Conservation (phyloP, 1,284 basidiomycete species). For the Trametes sp. region DNA sequence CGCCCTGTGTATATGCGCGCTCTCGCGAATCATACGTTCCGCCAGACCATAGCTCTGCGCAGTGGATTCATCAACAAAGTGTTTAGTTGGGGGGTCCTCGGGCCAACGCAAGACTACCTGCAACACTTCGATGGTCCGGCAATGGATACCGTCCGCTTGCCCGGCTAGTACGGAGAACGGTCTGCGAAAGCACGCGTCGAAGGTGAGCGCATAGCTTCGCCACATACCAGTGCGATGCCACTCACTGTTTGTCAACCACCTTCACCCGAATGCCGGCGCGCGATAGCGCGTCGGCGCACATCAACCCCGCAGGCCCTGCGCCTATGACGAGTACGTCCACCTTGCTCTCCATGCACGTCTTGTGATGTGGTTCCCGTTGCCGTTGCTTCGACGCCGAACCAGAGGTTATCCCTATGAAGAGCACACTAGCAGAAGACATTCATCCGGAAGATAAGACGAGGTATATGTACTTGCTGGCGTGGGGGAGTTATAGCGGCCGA, state of each 20-base stretch:
- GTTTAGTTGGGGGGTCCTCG: no score
- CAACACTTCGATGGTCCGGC: slow-evolving; percentile 79
- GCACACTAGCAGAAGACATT: no score
- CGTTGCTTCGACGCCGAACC: no score
- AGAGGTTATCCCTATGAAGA: no score
- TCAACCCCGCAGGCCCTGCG: slow-evolving; percentile 64
- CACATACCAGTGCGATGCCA: not conserved
- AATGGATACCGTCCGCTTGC: slow-evolving; percentile 85
- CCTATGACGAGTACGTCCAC: slow-evolving; percentile 66
- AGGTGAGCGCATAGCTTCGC: no score
- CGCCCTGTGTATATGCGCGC: slow-evolving; percentile 72
- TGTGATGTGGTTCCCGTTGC: not conserved
- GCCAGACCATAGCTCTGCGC: slow-evolving; percentile 76
- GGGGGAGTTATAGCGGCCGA: not conserved
- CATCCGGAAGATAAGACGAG: no score
- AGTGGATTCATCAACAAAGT: not conserved
- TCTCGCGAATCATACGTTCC: slow-evolving; percentile 67
- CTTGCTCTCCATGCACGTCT: slow-evolving; percentile 22
- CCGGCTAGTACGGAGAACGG: slow-evolving; percentile 50
- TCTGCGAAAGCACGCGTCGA: not conserved
- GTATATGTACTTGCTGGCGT: not conserved
- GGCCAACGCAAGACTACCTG: slow-evolving; percentile 52
- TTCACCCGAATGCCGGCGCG: slow-evolving; percentile 66
- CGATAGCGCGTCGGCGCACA: slow-evolving; percentile 70
- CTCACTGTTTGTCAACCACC: slow-evolving; percentile 71